These are phyloP conservation scores for Pelargonium fulgidum DNA, from an alignment of 441 rosid genomes.

Conservation along the genomic window DNA sequence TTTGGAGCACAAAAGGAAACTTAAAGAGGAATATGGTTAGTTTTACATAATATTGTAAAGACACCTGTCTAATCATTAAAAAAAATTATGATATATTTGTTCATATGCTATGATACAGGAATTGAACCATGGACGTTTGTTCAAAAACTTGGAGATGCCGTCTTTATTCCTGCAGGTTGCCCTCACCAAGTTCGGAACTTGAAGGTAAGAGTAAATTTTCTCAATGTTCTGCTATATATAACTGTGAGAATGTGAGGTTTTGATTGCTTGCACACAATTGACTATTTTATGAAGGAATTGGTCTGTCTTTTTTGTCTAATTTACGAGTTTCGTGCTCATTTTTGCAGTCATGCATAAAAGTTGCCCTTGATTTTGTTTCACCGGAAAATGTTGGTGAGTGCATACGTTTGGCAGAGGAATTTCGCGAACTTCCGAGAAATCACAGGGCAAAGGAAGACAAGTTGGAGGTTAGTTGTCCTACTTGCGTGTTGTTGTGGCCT, in stretches of 20 bases:
- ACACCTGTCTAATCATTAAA: neutral
- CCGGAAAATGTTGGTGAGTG: conserved; percentile 10
- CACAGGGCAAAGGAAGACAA: conserved; percentile 9
- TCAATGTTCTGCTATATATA: too few relatives aligned
- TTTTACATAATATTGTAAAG: neutral
- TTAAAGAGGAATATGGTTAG: conserved; percentile 6
- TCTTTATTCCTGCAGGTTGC: neutral
- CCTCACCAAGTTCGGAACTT: conserved; percentile 2
- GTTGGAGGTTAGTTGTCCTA: neutral
- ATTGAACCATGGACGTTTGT: neutral
- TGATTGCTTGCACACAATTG: too few relatives aligned
- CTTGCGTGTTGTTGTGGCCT: neutral
- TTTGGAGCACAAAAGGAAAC: conserved; percentile 5
- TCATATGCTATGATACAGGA: neutral
- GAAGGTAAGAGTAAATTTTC: neutral
- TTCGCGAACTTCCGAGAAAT: neutral
- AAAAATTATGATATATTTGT: neutral
- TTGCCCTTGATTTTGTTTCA: conserved; percentile 10
- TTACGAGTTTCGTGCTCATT: too few relatives aligned
- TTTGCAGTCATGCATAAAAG: conserved; percentile 10
- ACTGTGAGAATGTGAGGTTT: too few relatives aligned
- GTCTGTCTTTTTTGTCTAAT: too few relatives aligned
- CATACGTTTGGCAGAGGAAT: conserved; percentile 5
- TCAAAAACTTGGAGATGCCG: conserved; percentile 6
- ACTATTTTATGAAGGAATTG: too few relatives aligned